Base-by-base conservation (phyloP, 169 alveolate genomes). In the Plasmodium billcollinsi region DNA sequence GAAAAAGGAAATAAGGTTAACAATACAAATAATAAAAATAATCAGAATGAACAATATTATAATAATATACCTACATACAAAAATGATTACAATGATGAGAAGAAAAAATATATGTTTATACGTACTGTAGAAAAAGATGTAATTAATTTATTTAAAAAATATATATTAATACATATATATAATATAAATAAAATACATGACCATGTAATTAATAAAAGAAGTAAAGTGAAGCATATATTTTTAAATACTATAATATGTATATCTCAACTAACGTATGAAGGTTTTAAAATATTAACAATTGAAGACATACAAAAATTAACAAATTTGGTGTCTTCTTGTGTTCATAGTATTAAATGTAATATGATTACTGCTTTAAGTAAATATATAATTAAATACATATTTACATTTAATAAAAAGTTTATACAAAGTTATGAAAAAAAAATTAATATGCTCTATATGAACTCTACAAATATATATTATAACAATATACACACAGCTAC, bases 371-470 rank as follows among this genome's bases (percentile, higher is more conserved):
- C 88, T 21, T 56, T 86, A 0, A 86, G 88, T 52, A 86, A 86
- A 43, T 86, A 86, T 72, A 73, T 86, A 15, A 70, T 86, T 24
- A 86, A 86, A 62, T 86, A 86, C 43, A 86, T 86, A 47, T 86
- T 86, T 86, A 49, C 70, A 9, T 86, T 86, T 72, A 86, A 86
- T 52, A 86, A 86, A 61, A 86, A 72, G 39, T 86, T 86, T 29
- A 86, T 86, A 12, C 88, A 86, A 5, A 70, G 47, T 71, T 86
- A 86, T 72, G 92, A 86, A 21, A 86, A 86, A 74, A 86, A 66
- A 74, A 86, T 86, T 9, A 86, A 86, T 39, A 24, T 86, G 14
- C 20, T 86, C n/a, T 88, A 86, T 62, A 86, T 73, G n/a, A 70
- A 86, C 47, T 86, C 92, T 0, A 73, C 92, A n/a, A 86, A 86